A percentile compares a stretch with the other conserved stretches of the same genome.
These are phyloP conservation scores for Annulohypoxylon stygium DNA, from an alignment of 495 filamentous ascomycete species.

Conservation along the genomic window DNA sequence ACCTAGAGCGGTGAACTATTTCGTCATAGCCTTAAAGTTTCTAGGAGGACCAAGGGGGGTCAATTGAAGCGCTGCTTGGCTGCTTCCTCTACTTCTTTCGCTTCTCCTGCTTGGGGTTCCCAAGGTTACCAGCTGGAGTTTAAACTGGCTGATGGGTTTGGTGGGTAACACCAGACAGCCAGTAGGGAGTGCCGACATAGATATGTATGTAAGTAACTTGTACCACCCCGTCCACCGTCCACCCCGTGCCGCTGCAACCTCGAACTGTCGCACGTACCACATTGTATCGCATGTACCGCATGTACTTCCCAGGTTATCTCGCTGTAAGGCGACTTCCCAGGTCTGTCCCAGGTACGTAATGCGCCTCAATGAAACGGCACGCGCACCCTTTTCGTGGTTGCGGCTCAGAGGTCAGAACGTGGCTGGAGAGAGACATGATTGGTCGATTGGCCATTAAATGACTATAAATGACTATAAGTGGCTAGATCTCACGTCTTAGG, in stretches of 20 bases:
- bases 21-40: constrained; percentile 31
- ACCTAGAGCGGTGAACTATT: constrained; percentile 32
- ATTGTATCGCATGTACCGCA: not conserved
- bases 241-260: not conserved
- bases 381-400: constrained; percentile 19
- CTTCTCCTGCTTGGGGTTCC: too few species aligned
- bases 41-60: not conserved
- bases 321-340: constrained; percentile 10
- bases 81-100: too few species aligned
- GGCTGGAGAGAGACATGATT: constrained; percentile 34
- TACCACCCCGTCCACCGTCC: not conserved
- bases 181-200: not conserved
- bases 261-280: not conserved
- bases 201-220: constrained; percentile 6
- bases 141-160: too few species aligned
- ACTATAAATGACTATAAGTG: not conserved
- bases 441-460: constrained; percentile 1
- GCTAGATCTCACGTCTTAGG: constrained; percentile 39
- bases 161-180: too few species aligned
- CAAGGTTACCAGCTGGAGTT: too few species aligned
- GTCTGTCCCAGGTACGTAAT: constrained; percentile 30
- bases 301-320: not conserved
- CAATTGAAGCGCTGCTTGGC: not conserved
- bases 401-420: constrained; percentile 38
- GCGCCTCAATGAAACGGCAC: constrained; percentile 45